These are phyloP conservation scores for Termitomyces eurrhizus DNA, from an alignment of 768 basidiomycete species.

Conservation along the genomic window DNA sequence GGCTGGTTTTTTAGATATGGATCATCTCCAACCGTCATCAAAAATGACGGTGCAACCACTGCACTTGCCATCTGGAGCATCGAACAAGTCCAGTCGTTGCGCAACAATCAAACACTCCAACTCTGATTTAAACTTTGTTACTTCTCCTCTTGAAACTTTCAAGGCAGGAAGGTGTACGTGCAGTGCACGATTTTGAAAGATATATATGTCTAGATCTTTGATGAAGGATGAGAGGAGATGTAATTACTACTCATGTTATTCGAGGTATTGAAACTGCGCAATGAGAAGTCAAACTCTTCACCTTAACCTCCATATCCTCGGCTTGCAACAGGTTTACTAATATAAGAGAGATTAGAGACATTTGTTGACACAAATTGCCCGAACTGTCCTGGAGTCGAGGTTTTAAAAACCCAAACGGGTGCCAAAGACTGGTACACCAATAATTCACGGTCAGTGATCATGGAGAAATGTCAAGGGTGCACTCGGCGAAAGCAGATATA, in stretches of 20 bases:
- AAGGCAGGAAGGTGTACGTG: background rate
- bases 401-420: background rate
- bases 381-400: background rate
- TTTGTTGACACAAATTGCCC: too few species aligned
- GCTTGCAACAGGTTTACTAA: too few species aligned
- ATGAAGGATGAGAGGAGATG: background rate
- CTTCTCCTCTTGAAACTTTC: background rate
- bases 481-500: too few species aligned
- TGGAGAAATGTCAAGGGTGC: too few species aligned
- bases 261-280: background rate
- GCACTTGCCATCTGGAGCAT: background rate
- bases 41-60: background rate
- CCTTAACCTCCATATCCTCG: too few species aligned
- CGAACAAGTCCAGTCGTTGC: background rate
- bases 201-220: background rate
- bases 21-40: background rate
- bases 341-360: too few species aligned
- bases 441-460: background rate
- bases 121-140: background rate
- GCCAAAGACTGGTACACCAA: background rate
- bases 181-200: background rate
- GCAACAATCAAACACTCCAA: too few species aligned
- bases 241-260: background rate
- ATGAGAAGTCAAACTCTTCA: background rate
- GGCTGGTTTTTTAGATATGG: background rate